phyloP scores from a whole-genome alignment of 2,329 filamentous ascomycete genomes.

The Rasamsonia emersonii region DNA sequence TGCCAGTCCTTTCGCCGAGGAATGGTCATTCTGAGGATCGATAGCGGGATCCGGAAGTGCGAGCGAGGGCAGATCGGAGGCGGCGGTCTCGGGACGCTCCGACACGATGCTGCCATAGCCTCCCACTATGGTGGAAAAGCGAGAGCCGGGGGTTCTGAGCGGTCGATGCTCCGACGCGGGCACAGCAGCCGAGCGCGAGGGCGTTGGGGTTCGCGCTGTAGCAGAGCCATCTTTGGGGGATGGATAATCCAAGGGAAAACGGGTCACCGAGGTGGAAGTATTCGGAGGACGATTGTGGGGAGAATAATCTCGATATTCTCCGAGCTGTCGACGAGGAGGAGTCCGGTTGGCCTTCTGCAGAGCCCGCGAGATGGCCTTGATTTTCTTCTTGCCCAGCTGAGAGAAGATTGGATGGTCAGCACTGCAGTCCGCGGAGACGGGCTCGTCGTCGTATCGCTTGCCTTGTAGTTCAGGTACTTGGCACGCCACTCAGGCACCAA shows the following conservation, averaged over 20 bases:
- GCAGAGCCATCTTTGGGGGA: conserved; percentile 16
- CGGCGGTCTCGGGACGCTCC: conserved; percentile 30
- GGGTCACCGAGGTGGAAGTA: conserved; percentile 10
- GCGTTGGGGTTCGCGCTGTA: conserved; percentile 14
- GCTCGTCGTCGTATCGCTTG: conserved; percentile 22
- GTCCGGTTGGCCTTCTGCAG: conserved; percentile 50
- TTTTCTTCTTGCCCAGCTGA: conserved; percentile 74
- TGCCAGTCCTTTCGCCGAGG: conserved; percentile 10
- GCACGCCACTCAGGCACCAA: conserved; percentile 89
- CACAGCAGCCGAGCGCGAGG: conserved; percentile 21
- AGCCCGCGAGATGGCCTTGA: conserved; percentile 72
- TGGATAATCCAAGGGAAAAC: conserved; percentile 11
- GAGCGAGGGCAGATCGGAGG: conserved; percentile 41
- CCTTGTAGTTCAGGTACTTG: conserved; percentile 94
- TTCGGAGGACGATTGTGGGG: conserved; percentile 11
- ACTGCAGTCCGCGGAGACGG: conserved; percentile 4
- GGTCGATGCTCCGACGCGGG: conserved; percentile 31
- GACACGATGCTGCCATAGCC: conserved; percentile 58
- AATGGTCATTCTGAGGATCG: conserved; percentile 30
- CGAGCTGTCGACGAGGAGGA: conserved; percentile 35
- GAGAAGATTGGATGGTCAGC: conserved; percentile 7
- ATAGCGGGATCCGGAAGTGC: conserved; percentile 56
- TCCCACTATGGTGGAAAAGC: conserved; percentile 31
- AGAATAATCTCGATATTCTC: conserved; percentile 34
- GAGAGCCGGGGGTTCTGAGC: conserved; percentile 23